These are phyloP conservation scores for Calonectria multiphialidica DNA, from an alignment of 2,329 filamentous ascomycete species.

Conservation along the genomic window DNA sequence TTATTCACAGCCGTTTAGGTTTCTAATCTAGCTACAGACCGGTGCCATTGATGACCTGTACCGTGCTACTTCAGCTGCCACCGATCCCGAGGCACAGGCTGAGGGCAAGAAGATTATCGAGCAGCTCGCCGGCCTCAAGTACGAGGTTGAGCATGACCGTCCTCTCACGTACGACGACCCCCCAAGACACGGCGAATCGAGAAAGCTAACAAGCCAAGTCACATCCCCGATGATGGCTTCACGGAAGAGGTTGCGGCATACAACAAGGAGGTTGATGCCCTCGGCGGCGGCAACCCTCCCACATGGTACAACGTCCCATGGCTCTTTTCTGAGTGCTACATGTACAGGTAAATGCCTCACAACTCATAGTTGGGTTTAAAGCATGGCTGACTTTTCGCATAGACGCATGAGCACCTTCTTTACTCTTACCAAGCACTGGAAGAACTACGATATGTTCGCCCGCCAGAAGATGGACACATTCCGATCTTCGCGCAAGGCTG, in stretches of 20 bases:
- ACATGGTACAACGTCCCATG: slow-evolving; percentile 89
- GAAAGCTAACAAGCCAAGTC: slow-evolving; percentile 58
- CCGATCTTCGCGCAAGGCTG: slow-evolving; percentile 88
- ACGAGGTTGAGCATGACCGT: slow-evolving; percentile 93
- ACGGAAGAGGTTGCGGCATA: slow-evolving; percentile 85
- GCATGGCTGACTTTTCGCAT: neutral
- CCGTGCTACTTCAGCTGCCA: slow-evolving; percentile 71
- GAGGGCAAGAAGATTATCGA: slow-evolving; percentile 92
- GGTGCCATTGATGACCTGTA: slow-evolving; percentile 96
- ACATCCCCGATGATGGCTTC: slow-evolving; percentile 81
- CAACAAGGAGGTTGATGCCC: slow-evolving; percentile 84
- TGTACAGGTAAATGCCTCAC: slow-evolving; percentile 74
- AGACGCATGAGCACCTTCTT: slow-evolving; percentile 86
- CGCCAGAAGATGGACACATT: slow-evolving; percentile 94
- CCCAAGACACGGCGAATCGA: neutral
- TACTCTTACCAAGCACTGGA: slow-evolving; percentile 83
- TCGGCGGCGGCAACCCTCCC: slow-evolving; percentile 67
- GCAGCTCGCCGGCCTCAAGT: slow-evolving; percentile 86
- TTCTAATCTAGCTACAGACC: slow-evolving; percentile 67
- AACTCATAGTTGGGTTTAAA: too few species aligned
- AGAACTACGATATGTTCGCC: slow-evolving; percentile 88
- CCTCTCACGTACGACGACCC: slow-evolving; percentile 73
- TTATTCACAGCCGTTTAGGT: neutral
- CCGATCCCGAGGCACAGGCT: slow-evolving; percentile 72
- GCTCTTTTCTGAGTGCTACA: slow-evolving; percentile 94